Base-by-base conservation (phyloP, 2,329 filamentous ascomycete species). In the Herpotrichia juniperi region DNA sequence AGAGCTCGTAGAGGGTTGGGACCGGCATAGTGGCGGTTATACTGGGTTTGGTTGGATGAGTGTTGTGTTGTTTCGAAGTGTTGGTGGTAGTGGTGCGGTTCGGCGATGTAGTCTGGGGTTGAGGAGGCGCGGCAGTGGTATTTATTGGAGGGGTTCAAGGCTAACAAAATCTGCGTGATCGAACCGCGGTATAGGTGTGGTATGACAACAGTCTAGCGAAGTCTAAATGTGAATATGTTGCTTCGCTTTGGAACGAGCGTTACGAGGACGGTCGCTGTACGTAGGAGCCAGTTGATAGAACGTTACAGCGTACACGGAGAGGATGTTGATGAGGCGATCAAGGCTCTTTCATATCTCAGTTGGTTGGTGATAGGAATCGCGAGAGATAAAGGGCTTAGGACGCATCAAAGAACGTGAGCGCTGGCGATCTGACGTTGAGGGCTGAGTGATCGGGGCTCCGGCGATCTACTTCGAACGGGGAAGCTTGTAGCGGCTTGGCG, bases 11-110 rank as follows among this genome's bases (percentile, higher is more conserved):
- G 28, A 54, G 52, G 21, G 48, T 39, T 32, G 34, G 42, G 34
- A 42, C 52, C 10, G 42, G 67, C 71, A 74, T 74, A 35, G 32
- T 64, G 51, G 46, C n/a, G 19, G 28, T 35, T 3, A 9, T 21
- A 14, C n/a, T 31, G 24, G 6, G 28, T 17, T 32, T 44, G 14
- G 10, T 25, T 9, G 14, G 17, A 4, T 28, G 5, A 26, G 25
- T 16, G 24, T 44, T 31, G 19, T 2, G 42, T 22, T 14, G 42
- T 44, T 17, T 5, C n/a, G 7, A 24, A 14, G 4, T 19, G 19
- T 24, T 4, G 19, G 14, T 2, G 21, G 6, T 16, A n/a, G 37
- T 40, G 14, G 21, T 40, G 19, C 10, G 10, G 37, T 4, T 24
- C 10, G 37, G 37, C 3, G 19, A 6, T 16, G 19, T 40, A n/a